Conservation (phyloP, 129 eudicot species). For the Arctium lappa region DNA sequence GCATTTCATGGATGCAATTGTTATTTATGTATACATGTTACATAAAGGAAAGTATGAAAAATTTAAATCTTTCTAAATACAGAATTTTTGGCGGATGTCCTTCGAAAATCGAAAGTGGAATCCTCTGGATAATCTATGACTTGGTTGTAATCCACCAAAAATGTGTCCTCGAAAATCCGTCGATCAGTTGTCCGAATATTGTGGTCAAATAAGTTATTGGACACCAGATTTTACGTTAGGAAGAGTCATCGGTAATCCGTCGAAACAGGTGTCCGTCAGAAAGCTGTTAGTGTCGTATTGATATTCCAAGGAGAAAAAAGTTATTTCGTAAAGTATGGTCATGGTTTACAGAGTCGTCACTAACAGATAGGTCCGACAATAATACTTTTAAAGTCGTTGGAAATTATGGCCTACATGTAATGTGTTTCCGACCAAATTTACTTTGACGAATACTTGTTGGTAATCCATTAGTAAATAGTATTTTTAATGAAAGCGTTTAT, state of each 20-base stretch:
- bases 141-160: too few species aligned
- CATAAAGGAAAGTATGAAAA: too few species aligned
- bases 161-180: neutral
- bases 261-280: too few species aligned
- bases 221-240: neutral
- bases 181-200: too few species aligned
- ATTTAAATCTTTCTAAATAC: too few species aligned
- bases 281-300: neutral
- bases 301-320: too few species aligned
- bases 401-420: too few species aligned
- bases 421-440: too few species aligned
- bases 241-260: neutral
- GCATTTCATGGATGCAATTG: neutral
- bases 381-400: neutral
- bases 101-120: neutral
- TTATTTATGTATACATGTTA: neutral
- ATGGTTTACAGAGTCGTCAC: neutral
- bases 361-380: neutral
- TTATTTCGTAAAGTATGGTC: neutral
- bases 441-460: neutral
- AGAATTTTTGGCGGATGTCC: neutral
- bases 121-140: neutral
- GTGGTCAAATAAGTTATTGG: neutral
- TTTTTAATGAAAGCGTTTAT: neutral
- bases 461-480: neutral